Evolutionary conservation across 768 basidiomycete species (phyloP).

Genomic region (Phanerochaete sordida): DNA sequence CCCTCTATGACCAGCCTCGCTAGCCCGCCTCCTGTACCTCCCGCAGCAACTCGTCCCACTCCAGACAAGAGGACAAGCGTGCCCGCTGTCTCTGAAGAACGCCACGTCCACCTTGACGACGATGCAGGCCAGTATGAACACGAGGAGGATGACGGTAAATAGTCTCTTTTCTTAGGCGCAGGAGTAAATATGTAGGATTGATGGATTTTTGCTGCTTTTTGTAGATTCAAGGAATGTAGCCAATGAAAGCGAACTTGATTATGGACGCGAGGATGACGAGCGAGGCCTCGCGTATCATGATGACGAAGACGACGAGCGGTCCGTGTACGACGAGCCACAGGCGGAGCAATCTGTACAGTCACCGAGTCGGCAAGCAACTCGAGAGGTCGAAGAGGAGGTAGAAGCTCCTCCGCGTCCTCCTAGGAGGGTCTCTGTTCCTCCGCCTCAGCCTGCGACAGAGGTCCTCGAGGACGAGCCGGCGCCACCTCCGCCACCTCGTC

Average conservation of each 20-base stretch:
- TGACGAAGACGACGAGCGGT: background rate
- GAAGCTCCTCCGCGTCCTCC: slow-evolving; percentile 1
- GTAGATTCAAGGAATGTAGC: background rate
- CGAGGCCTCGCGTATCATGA: background rate
- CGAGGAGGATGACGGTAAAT: background rate
- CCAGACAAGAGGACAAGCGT: background rate
- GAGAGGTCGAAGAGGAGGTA: background rate
- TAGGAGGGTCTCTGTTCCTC: slow-evolving; percentile 12
- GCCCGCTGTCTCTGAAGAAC: background rate
- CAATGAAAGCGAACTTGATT: slow-evolving; percentile 11
- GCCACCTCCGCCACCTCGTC: slow-evolving; percentile 2
- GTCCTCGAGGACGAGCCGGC: background rate
- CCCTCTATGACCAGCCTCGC: slow-evolving; percentile 16
- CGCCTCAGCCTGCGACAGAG: slow-evolving; percentile 9
- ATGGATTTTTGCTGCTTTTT: background rate
- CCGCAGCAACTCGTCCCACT: slow-evolving; percentile 6
- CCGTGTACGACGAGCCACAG: background rate
- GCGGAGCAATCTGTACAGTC: background rate
- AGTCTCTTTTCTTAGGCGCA: background rate
- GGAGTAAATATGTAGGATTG: background rate
- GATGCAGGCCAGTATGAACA: background rate
- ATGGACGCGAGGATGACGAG: slow-evolving; percentile 9
- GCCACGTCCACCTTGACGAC: background rate
- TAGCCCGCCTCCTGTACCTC: slow-evolving; percentile 16
- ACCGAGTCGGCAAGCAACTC: background rate